Percentiles rank a stretch among this genome's conserved stretches.
phyloP scores from a whole-genome alignment of 73 alveolate species.

The Urostyla sp. region DNA sequence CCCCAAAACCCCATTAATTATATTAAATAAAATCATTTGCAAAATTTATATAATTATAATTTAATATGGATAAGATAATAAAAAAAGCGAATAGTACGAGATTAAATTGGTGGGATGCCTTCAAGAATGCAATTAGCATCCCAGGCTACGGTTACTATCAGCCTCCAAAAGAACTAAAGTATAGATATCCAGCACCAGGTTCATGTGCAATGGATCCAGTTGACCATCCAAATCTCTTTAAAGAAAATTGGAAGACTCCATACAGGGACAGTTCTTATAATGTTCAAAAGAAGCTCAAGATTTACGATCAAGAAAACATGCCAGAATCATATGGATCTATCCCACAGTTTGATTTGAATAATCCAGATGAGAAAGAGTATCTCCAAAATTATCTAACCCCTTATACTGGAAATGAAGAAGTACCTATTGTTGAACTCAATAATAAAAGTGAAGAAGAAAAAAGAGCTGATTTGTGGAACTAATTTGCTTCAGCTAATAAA shows the following conservation, averaged over 20 bases:
- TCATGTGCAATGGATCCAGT: slow-evolving; percentile 40
- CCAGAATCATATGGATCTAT: not conserved
- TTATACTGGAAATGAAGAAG: not conserved
- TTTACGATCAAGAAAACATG: slow-evolving; percentile 3
- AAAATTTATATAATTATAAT: slow-evolving; percentile 43
- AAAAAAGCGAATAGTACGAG: slow-evolving; percentile 46
- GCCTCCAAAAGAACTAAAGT: slow-evolving; percentile 70
- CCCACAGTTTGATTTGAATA: slow-evolving; percentile 14
- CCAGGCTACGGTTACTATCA: slow-evolving; percentile 71
- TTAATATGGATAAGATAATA: slow-evolving; percentile 54
- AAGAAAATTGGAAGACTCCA: slow-evolving; percentile 66
- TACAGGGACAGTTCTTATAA: slow-evolving; percentile 62
- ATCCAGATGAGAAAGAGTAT: not conserved
- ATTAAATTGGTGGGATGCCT: slow-evolving; percentile 66
- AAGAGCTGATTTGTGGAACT: slow-evolving; percentile 15
- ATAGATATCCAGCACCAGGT: slow-evolving; percentile 82
- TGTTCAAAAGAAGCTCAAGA: slow-evolving; percentile 27
- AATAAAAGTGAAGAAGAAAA: slow-evolving; percentile 12
- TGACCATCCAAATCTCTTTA: slow-evolving; percentile 52
- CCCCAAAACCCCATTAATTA: not conserved
- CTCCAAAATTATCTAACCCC: slow-evolving; percentile 17
- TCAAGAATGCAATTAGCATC: slow-evolving; percentile 46
- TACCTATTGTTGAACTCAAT: slow-evolving; percentile 7
- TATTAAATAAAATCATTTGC: not conserved
- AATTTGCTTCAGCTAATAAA: not conserved